Conservation (phyloP, 352 stramenopile genomes). For the Pythium monospermum region DNA sequence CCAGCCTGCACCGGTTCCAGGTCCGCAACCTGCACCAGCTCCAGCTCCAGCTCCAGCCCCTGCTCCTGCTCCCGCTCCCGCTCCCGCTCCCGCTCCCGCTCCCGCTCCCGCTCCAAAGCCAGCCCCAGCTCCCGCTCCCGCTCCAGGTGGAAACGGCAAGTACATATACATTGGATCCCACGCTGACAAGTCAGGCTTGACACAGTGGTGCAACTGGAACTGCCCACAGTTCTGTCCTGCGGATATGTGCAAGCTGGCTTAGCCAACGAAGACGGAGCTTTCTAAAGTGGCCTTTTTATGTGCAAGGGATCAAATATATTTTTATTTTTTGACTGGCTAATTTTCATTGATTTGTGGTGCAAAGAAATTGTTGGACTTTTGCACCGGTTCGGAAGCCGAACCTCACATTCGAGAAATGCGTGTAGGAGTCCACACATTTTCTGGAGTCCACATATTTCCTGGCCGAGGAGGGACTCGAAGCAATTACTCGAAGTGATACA, state of each 20-base stretch:
- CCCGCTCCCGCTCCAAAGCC: conserved; percentile 5
- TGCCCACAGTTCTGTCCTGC: conserved; percentile 27
- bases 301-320: too few species aligned
- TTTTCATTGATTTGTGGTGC: too few species aligned
- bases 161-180: conserved; percentile 22
- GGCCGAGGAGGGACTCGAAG: too few species aligned
- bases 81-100: conserved; percentile 9
- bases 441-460: too few species aligned
- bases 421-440: too few species aligned
- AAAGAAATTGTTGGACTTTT: too few species aligned
- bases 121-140: background rate
- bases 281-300: too few species aligned
- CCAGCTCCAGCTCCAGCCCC: conserved; percentile 3
- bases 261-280: too few species aligned
- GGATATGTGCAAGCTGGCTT: conserved; percentile 29
- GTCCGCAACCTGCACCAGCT: background rate
- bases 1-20: background rate
- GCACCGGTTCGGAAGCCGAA: too few species aligned
- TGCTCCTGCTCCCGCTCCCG: conserved; percentile 4
- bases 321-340: too few species aligned
- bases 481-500: too few species aligned
- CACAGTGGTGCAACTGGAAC: conserved; percentile 37
- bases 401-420: too few species aligned
- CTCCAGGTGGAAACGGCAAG: conserved; percentile 25
- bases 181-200: conserved; percentile 11